These are phyloP conservation scores for Paramecium pentaurelia DNA, from an alignment of 73 alveolate genomes.

Conservation along the genomic window DNA sequence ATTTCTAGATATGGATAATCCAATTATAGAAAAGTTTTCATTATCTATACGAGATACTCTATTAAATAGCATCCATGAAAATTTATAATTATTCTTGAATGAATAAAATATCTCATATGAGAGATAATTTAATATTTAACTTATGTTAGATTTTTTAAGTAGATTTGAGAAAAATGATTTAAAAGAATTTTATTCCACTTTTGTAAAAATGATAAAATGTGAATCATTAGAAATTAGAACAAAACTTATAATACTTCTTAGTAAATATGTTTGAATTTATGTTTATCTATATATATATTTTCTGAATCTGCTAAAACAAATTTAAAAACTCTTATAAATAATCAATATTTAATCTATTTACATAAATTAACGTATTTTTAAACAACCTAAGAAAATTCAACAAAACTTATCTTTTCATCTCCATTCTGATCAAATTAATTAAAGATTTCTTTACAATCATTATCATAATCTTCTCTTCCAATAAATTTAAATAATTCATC, in stretches of 20 bases:
- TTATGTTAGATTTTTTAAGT: background rate
- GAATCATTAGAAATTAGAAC: background rate
- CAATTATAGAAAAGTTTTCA: background rate
- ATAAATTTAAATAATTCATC: conserved; percentile 9
- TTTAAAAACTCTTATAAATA: background rate
- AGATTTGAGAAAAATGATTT: background rate
- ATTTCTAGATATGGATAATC: background rate
- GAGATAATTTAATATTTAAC: background rate
- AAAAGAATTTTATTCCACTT: background rate
- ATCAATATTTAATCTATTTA: conserved; percentile 6
- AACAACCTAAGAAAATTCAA: background rate
- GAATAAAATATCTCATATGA: background rate
- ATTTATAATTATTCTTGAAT: background rate
- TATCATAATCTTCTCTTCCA: background rate
- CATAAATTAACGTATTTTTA: background rate
- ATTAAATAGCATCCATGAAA: background rate
- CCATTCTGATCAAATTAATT: conserved; percentile 4
- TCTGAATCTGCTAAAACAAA: background rate
- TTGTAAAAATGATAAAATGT: conserved; percentile 16
- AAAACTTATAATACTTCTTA: background rate
- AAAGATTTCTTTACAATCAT: conserved; percentile 23
- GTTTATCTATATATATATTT: background rate
- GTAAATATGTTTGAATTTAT: background rate
- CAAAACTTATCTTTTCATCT: background rate
- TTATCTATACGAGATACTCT: background rate